These are phyloP conservation scores for Aspergillus sclerotialis DNA, from an alignment of 2,329 filamentous ascomycete species.

Conservation along the genomic window DNA sequence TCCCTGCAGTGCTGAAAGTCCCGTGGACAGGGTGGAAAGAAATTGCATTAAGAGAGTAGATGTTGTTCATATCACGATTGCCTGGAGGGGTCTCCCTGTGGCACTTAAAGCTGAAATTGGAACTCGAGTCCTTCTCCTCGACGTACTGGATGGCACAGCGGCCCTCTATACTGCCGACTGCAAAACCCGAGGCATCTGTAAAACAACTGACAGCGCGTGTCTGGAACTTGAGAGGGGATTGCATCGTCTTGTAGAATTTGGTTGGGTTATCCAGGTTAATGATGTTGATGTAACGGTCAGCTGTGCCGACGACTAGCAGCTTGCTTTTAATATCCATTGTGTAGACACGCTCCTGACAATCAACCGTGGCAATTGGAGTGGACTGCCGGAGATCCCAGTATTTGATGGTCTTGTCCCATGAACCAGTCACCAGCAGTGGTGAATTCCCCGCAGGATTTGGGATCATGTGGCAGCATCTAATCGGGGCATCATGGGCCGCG, in stretches of 20 bases:
- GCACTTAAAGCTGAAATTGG: slow-evolving; percentile 99
- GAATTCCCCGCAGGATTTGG: slow-evolving; percentile 50
- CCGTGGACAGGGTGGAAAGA: slow-evolving; percentile 95
- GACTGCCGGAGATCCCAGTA: slow-evolving; percentile 51
- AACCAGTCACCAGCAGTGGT: slow-evolving; percentile 82
- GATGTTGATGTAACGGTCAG: slow-evolving; percentile 93
- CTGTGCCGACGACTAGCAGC: slow-evolving; percentile 83
- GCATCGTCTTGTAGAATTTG: slow-evolving; percentile 91
- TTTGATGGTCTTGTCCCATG: slow-evolving; percentile 53
- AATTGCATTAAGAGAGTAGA: slow-evolving; percentile 94
- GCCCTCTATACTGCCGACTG: slow-evolving; percentile 92
- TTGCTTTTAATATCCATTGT: slow-evolving; percentile 86
- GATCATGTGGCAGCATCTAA: slow-evolving; percentile 72
- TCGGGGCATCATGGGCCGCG: slow-evolving; percentile 76
- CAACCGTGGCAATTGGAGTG: slow-evolving; percentile 39
- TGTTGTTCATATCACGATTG: slow-evolving; percentile 66
- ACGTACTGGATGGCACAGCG: slow-evolving; percentile 98
- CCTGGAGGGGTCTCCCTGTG: slow-evolving; percentile 71
- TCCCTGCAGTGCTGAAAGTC: slow-evolving; percentile 95
- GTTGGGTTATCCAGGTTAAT: slow-evolving; percentile 82
- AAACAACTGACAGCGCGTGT: slow-evolving; percentile 94
- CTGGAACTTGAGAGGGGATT: slow-evolving; percentile 97
- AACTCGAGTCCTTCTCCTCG: slow-evolving; percentile 84
- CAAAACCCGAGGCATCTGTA: slow-evolving; percentile 82
- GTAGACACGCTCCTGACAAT: slow-evolving; percentile 57